Evolutionary conservation across 176 grass and related monocot genomes (phyloP), one percentile per base, ranked within the genome.

Genomic region (Musa schizocarpa): DNA sequence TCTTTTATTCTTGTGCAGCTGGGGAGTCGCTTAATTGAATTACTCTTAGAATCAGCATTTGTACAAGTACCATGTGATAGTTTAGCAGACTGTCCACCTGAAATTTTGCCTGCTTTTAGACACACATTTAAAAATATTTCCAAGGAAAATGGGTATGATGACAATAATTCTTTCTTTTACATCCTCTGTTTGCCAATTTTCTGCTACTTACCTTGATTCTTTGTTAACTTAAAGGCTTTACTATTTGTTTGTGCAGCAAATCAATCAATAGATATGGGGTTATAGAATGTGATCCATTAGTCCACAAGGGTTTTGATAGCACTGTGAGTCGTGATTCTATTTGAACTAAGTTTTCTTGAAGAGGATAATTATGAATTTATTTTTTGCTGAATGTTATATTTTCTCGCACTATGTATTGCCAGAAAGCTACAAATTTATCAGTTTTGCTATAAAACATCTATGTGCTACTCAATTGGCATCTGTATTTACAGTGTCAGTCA

Each of bases 81-180:
- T 82, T 63, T 74, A 72, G 83, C 74, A n/a, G 88, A 93, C 43
- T 72, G 81, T 74, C 86, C 79, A 64, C 91, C 88, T 65, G 86
- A 87, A 83, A 85, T 98, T 75, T 82, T 82, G 81, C 94, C 94
- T 81, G 94, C 94, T 87, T 98, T 98, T 87, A 89, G 83, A 67
- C 94, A 98, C 54, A 68, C 82, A 70, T 62, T 84, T 49, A 79
- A 79, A 56, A 76, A 80, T 72, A 80, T 81, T 69, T 80, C 87
- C 43, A 78, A 83, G 52, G 89, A 90, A 88, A 79, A 88, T 85
- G 88, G 94, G 94, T 98, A 93, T 64, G 71, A 48, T 21, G 17
- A 20, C 65, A 63, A 17, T 75, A 25, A 71, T 69, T 72, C 57
- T 61, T 78, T n/a, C 57, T 74, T 71, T 1, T 13, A 29, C 11